Percentiles rank a stretch among this genome's conserved stretches.
Evolutionary conservation across 2,329 filamentous ascomycete species (phyloP).

Genomic region (Hypoxylon sp.): DNA sequence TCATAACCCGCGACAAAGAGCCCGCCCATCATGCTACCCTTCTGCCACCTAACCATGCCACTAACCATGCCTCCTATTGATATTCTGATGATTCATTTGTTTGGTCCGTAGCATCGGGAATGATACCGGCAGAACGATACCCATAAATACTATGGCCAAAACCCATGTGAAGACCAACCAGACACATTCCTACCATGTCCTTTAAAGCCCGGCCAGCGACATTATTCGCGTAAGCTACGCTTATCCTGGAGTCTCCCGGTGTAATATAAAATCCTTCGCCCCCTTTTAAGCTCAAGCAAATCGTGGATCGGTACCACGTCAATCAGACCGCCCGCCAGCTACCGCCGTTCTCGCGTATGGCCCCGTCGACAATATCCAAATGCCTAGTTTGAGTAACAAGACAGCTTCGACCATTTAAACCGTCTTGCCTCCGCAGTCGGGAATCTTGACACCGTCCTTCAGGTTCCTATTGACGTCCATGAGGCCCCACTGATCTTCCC

Average conservation of each 20-base stretch:
- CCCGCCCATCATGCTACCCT: background rate
- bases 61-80: conserved; percentile 27
- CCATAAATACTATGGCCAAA: conserved; percentile 6
- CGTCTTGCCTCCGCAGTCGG: conserved; percentile 85
- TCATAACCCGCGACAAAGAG: conserved; percentile 11
- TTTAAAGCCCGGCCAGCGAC: background rate
- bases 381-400: background rate
- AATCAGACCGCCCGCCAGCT: conserved; percentile 5
- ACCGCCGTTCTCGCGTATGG: background rate
- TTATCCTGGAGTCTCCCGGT: conserved; percentile 6
- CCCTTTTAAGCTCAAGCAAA: background rate
- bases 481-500: conserved; percentile 97
- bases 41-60: conserved; percentile 22
- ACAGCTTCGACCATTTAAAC: conserved; percentile 54
- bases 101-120: conserved; percentile 6
- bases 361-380: background rate
- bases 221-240: conserved; percentile 2
- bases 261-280: conserved; percentile 10
- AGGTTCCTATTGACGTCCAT: conserved; percentile 88
- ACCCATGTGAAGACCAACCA: background rate
- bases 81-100: conserved; percentile 19
- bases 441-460: conserved; percentile 87
- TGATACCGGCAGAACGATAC: conserved; percentile 11
- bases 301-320: background rate
- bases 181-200: background rate